Conservation (phyloP, 2,329 filamentous ascomycete species). For the Penicillium frequentans region DNA sequence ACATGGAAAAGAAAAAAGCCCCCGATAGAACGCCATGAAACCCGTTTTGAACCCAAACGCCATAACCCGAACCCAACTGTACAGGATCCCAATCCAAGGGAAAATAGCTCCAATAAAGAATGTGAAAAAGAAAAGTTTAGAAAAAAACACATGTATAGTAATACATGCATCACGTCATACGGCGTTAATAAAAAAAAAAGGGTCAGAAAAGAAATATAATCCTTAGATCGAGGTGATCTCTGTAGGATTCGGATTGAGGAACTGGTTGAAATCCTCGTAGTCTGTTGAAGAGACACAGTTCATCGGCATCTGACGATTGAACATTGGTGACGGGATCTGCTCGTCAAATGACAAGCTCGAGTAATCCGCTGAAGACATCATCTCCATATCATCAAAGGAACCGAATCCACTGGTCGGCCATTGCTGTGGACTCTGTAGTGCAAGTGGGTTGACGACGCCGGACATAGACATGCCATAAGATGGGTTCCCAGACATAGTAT, state of each 20-base stretch:
- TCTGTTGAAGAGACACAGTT: constrained; percentile 36
- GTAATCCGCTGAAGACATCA: constrained; percentile 33
- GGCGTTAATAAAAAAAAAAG: constrained; percentile 20
- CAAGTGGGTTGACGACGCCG: constrained; percentile 39
- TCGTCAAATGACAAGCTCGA: constrained; percentile 36
- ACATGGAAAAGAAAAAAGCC: not conserved
- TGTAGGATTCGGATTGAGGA: constrained; percentile 39
- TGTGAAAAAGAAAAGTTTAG: constrained; percentile 8
- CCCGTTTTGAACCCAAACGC: constrained; percentile 22
- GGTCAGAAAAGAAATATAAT: not conserved
- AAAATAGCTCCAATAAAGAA: constrained; percentile 14
- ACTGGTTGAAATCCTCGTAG: constrained; percentile 43
- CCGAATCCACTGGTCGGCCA: constrained; percentile 28
- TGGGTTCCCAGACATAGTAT: constrained; percentile 10
- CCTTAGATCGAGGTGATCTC: constrained; percentile 38
- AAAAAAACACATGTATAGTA: constrained; percentile 27
- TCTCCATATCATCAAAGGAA: constrained; percentile 34
- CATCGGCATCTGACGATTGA: constrained; percentile 35
- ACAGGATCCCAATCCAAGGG: constrained; percentile 20
- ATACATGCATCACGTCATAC: constrained; percentile 37
- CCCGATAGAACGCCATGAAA: constrained; percentile 6
- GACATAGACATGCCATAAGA: constrained; percentile 32
- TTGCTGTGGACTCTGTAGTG: constrained; percentile 32
- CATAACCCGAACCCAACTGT: constrained; percentile 20
- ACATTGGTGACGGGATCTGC: constrained; percentile 34